Evolutionary conservation across 257 asterid species (phyloP).

Genomic region (Echium plantagineum): DNA sequence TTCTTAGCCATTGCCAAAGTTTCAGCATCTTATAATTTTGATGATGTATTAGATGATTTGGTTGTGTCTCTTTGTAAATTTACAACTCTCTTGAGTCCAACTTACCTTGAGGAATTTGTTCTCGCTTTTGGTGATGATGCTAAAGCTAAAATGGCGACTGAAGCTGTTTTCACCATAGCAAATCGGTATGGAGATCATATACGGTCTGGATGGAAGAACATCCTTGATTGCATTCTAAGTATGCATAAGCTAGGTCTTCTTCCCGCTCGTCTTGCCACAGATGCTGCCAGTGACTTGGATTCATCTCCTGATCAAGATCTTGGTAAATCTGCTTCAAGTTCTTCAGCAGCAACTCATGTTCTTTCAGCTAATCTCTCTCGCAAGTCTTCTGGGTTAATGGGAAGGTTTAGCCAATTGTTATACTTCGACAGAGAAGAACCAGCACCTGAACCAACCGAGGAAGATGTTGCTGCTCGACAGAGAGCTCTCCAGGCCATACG

Average conservation of each 20-base stretch:
- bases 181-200: conserved; percentile 74
- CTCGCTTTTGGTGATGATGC: conserved; percentile 62
- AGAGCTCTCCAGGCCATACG: conserved; percentile 61
- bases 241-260: conserved; percentile 79
- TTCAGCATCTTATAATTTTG: conserved; percentile 51
- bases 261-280: conserved; percentile 75
- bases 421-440: conserved; percentile 81
- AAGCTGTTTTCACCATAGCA: conserved; percentile 70
- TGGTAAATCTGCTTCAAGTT: conserved; percentile 26
- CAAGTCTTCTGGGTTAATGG: conserved; percentile 73
- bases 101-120: conserved; percentile 45
- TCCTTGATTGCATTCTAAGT: conserved; percentile 79
- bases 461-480: conserved; percentile 73
- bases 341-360: conserved; percentile 29
- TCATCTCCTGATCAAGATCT: conserved; percentile 35
- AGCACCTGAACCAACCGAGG: conserved; percentile 63
- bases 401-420: conserved; percentile 71
- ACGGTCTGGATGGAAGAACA: conserved; percentile 84
- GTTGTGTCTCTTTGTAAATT: conserved; percentile 82
- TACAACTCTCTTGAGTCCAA: conserved; percentile 60
- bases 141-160: conserved; percentile 79
- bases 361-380: conserved; percentile 40
- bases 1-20: conserved; percentile 71
- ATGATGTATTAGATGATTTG: conserved; percentile 70
- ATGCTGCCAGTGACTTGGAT: conserved; percentile 68